Evolutionary conservation across 805 yeast genomes (phyloP), one percentile per base, ranked within the genome.

Genomic region (Yarrowia sp.): DNA sequence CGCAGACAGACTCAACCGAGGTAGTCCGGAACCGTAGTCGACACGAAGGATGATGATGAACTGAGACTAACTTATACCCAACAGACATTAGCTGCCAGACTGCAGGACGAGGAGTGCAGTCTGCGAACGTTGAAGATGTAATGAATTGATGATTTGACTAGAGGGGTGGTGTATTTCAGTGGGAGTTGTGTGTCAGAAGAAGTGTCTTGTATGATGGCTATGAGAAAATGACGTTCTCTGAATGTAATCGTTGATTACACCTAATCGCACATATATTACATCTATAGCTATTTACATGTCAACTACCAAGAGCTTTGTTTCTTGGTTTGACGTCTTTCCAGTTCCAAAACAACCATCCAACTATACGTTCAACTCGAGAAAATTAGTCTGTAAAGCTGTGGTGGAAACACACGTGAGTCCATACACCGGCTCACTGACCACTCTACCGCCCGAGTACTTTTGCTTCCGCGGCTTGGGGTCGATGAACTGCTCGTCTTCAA

Each of bases 141-240:
- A 50, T 50, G 56, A 50, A 50, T 50, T 50, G 53, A 50, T 50
- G 56, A 50, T 34, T 49, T 49, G 53, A 30, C 9, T 40, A 24
- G 30, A 24, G 30, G 30, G 3, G 30, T 4, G 30, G 30, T n/a
- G n/a, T n/a, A n/a, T n/a, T n/a, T n/a, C n/a, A n/a, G n/a, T n/a
- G n/a, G n/a, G n/a, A n/a, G n/a, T n/a, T n/a, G n/a, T n/a, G n/a
- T n/a, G n/a, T n/a, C n/a, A n/a, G n/a, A n/a, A n/a, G n/a, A n/a
- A n/a, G n/a, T n/a, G n/a, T n/a, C n/a, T n/a, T n/a, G n/a, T n/a
- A n/a, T n/a, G n/a, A n/a, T n/a, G n/a, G n/a, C n/a, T n/a, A n/a
- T n/a, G n/a, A n/a, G n/a, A n/a, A n/a, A n/a, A n/a, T n/a, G n/a
- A n/a, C n/a, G n/a, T n/a, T n/a, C n/a, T n/a, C n/a, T n/a, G n/a